Conservation (phyloP, 805 yeast genomes). For the Pichia insulana region DNA sequence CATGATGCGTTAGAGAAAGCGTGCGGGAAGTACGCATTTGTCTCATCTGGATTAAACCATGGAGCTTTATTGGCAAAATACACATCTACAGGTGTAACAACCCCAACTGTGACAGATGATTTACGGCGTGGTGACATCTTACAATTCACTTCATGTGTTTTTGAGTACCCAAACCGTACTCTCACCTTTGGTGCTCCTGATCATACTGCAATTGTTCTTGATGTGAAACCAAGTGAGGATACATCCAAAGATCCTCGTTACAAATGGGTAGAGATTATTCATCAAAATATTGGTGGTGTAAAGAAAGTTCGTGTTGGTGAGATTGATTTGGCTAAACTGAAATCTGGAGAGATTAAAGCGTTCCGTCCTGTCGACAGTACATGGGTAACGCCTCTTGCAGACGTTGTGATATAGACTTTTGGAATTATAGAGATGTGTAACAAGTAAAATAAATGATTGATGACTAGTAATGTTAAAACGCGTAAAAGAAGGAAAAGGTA, state of each 20-base stretch:
- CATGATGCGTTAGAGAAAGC: conserved; percentile 44
- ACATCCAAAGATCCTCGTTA: conserved; percentile 19
- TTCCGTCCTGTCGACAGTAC: conserved; percentile 40
- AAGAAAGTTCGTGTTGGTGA: conserved; percentile 34
- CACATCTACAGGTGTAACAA: conserved; percentile 15
- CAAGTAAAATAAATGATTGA: no score
- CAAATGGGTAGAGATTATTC: conserved; percentile 29
- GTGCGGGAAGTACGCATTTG: conserved; percentile 51
- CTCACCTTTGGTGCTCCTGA: conserved; percentile 42
- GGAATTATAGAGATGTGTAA: not conserved
- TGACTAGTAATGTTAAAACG: not conserved
- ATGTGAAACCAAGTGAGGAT: conserved; percentile 22
- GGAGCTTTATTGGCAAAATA: conserved; percentile 30
- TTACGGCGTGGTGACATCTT: conserved; percentile 48
- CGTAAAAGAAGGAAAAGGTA: conserved; percentile 2
- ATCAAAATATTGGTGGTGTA: conserved; percentile 42
- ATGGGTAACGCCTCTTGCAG: conserved; percentile 31
- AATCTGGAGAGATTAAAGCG: conserved; percentile 35
- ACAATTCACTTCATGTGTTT: conserved; percentile 37
- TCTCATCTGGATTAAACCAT: conserved; percentile 38
- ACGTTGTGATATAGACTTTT: conserved; percentile 5
- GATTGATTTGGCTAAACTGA: conserved; percentile 30
- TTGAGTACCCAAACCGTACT: conserved; percentile 30
- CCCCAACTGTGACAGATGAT: conserved; percentile 29
- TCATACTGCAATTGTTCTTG: conserved; percentile 38